Evolutionary conservation across 129 eudicot species (phyloP).

Genomic region (Centrapalus pauciflorus): DNA sequence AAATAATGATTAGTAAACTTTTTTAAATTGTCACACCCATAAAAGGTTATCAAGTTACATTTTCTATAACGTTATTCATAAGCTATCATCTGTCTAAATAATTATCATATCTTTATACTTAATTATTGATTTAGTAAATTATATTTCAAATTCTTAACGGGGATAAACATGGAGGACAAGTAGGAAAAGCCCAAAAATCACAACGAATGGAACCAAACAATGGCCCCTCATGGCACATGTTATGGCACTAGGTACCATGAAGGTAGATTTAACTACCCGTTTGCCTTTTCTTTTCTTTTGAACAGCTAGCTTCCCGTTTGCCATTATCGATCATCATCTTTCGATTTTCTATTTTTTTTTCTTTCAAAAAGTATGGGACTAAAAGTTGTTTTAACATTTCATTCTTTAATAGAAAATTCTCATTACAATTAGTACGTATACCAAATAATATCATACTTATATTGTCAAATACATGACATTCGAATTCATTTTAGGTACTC

Average conservation of each 20-base stretch:
- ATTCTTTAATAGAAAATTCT: neutral
- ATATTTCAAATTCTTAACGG: neutral
- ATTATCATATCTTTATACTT: too few relatives aligned
- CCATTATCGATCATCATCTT: slow-evolving; percentile 1
- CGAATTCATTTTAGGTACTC: neutral
- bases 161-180: slow-evolving; percentile 17
- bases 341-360: neutral
- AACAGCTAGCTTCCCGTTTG: too few relatives aligned
- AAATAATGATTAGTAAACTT: too few relatives aligned
- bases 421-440: neutral
- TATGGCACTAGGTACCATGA: slow-evolving; percentile 28
- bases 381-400: neutral
- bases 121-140: too few relatives aligned
- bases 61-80: too few relatives aligned
- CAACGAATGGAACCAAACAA: slow-evolving; percentile 29
- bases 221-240: slow-evolving; percentile 30
- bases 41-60: too few relatives aligned
- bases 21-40: too few relatives aligned
- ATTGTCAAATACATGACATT: neutral
- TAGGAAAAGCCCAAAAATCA: slow-evolving; percentile 19
- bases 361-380: neutral
- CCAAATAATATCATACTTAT: neutral
- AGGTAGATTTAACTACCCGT: slow-evolving; percentile 25
- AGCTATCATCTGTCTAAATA: too few relatives aligned
- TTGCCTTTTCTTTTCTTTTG: too few relatives aligned